These are phyloP conservation scores for Paratinospora sagittata DNA, from an alignment of 164 flowering plant species.

Conservation along the genomic window DNA sequence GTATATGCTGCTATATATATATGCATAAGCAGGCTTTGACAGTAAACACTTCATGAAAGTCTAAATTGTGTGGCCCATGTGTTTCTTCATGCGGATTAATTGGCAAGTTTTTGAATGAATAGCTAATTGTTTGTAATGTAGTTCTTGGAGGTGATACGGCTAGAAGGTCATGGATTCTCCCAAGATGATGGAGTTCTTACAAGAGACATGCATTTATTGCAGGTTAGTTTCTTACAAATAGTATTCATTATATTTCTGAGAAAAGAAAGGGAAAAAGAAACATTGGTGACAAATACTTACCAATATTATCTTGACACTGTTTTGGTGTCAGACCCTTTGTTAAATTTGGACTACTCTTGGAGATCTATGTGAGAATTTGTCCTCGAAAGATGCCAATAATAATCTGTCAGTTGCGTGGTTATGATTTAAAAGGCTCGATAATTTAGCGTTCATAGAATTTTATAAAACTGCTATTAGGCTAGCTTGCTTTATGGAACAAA, in stretches of 20 bases:
- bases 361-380: not conserved
- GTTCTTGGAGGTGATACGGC: conserved; percentile 72
- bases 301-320: not conserved
- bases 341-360: not conserved
- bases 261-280: not conserved
- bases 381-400: not conserved
- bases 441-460: not conserved
- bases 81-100: not conserved
- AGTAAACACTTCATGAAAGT: not conserved
- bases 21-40: not conserved
- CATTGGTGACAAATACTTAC: not conserved
- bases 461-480: too few relatives aligned
- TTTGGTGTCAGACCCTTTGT: not conserved
- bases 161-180: conserved; percentile 59
- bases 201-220: conserved; percentile 60
- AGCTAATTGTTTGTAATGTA: conserved; percentile 9
- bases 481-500: too few relatives aligned
- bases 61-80: not conserved
- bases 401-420: not conserved
- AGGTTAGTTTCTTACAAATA: conserved; percentile 33
- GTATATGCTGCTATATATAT: not conserved
- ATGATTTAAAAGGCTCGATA: not conserved
- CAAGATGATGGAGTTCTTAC: conserved; percentile 48
- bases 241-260: not conserved
- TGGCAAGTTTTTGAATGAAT: not conserved